Evolutionary conservation across 2,329 filamentous ascomycete genomes (phyloP), one percentile per base, ranked within the genome.

Genomic region (Hypoxylon sp.): DNA sequence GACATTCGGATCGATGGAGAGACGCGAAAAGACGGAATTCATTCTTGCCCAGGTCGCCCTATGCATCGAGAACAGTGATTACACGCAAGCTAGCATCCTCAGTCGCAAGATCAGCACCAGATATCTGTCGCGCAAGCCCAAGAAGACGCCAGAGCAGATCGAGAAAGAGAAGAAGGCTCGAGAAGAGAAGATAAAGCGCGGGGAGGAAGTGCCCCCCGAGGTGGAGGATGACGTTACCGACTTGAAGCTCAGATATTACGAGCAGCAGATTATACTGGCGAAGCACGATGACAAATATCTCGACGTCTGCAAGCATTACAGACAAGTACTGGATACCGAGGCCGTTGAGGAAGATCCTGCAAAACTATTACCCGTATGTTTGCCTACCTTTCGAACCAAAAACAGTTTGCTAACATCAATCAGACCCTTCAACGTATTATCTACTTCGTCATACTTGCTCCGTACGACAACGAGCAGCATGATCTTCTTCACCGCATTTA

Each of bases 231-330:
- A 97, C 73, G 92, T 95, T 38, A 97, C 94, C 37, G 94, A 97
- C 70, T 77, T 99, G 62, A 99, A 99, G 81, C 81, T 99, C 63
- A 86, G 84, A 60, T 99, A 91, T 77, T 99, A 97, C 75, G 92
- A 97, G 75, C 94, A 97, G 72, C 94, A 99, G 75, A 96, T 99
- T 67, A 88, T 86, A 35, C 79, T 99, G 43, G 90, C 94, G 48
- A 97, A 97, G 81, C 92, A 99, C 66, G 94, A 99, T 60, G 86
- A 91, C 77, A 97, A 96, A 74, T 99, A 99, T 68, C 84, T 99
- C 23, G 93, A 97, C 59, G 93, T 88, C 23, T 99, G 94, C 86
- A 99, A 99, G 76, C 86, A 99, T 75, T 99, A 97, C 78, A 83
- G 94, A 70, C 92, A 97, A 71, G 93, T 99, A 3, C 76, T 99